A percentile compares a stretch with the other conserved stretches of the same genome.
Evolutionary conservation across 305 asterid genomes (phyloP).

Genomic region (Plantago coronopus): DNA sequence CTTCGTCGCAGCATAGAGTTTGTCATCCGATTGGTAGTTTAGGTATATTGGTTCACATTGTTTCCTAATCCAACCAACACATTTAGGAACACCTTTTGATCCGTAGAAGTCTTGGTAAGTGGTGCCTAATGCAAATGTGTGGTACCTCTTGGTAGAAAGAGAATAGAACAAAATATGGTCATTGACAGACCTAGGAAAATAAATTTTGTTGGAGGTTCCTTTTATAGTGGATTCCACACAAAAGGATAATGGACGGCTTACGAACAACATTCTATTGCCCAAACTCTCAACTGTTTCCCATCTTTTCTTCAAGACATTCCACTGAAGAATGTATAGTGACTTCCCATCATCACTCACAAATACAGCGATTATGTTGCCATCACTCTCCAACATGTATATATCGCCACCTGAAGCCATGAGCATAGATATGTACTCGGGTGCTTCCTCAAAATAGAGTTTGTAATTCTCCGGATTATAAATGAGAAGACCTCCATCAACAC

Average conservation of each 20-base stretch:
- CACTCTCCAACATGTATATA: slow-evolving; percentile 9
- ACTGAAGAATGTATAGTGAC: background rate
- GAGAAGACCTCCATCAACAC: no score
- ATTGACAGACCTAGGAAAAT: background rate
- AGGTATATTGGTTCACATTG: no score
- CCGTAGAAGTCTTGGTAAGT: background rate
- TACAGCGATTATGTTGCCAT: background rate
- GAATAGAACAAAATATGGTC: background rate
- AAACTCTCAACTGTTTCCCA: slow-evolving; percentile 1
- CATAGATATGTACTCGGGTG: no score
- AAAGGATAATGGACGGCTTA: background rate
- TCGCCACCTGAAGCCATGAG: no score
- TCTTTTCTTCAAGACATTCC: background rate
- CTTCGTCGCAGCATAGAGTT: no score
- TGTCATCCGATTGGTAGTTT: no score
- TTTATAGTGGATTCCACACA: background rate
- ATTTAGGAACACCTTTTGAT: background rate
- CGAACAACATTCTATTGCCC: slow-evolving; percentile 6
- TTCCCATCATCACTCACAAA: background rate
- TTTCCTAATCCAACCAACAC: no score
- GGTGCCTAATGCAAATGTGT: slow-evolving; percentile 1
- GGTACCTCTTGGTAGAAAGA: slow-evolving; percentile 3
- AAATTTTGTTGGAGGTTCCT: slow-evolving; percentile 1
- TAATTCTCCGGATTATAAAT: no score
- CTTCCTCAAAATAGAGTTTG: no score